Percentiles rank a stretch among this genome's conserved stretches.
These are phyloP conservation scores for Pseudogymnoascus sp. DNA, from an alignment of 2,329 filamentous ascomycete genomes.

Conservation along the genomic window DNA sequence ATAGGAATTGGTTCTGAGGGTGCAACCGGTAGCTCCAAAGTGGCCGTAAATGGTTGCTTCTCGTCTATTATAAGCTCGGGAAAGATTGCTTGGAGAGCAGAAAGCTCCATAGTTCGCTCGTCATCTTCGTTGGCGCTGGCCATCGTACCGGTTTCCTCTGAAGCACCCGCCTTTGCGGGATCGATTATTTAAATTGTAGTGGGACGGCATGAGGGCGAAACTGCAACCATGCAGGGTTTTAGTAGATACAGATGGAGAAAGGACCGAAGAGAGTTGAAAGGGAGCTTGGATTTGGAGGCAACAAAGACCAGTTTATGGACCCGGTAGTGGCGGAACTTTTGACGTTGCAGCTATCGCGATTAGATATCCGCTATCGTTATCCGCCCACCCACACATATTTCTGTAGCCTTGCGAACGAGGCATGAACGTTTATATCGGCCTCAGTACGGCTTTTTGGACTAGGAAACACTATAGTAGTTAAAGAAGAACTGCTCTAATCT, in stretches of 20 bases:
- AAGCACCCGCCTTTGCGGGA: not conserved
- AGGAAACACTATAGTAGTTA: not conserved
- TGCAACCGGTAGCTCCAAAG: conserved; percentile 50
- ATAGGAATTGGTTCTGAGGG: conserved; percentile 43
- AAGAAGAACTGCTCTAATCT: not conserved
- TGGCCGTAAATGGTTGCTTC: conserved; percentile 36
- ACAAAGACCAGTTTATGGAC: not conserved
- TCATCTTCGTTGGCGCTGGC: conserved; percentile 52
- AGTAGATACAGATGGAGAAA: not conserved
- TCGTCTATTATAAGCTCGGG: conserved; percentile 50
- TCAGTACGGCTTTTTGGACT: not conserved
- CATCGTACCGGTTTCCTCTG: not conserved
- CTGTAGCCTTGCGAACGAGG: not conserved
- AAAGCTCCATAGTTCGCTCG: conserved; percentile 50
- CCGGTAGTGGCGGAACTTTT: not conserved
- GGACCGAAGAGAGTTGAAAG: not conserved
- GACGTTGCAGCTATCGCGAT: not conserved
- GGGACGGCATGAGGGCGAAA: not conserved
- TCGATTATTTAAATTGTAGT: not conserved
- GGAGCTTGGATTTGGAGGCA: not conserved
- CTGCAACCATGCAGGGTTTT: conserved; percentile 1
- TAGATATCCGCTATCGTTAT: conserved; percentile 2
- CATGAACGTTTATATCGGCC: not conserved
- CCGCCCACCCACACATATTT: not conserved
- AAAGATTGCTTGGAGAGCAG: conserved; percentile 55